Percentiles rank a stretch among this genome's conserved stretches.
Conservation (phyloP, 208 protist genomes). For the Leishmania mexicana region DNA sequence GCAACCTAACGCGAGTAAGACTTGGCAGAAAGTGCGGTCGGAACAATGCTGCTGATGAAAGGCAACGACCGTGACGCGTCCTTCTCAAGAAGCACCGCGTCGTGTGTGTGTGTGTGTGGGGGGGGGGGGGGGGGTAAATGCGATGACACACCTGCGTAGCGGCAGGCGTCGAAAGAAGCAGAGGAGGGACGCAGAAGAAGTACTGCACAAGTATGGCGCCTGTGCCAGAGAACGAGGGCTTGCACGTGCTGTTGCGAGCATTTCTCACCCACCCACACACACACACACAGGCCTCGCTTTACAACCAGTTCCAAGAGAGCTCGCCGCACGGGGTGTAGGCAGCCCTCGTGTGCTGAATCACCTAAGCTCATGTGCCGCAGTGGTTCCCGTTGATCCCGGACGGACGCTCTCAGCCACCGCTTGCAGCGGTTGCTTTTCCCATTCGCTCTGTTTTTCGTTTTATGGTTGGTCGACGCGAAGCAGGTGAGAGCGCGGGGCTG, state of each 20-base stretch:
- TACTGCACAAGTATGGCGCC: not conserved
- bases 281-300: not conserved
- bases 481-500: not conserved
- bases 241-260: too few relatives aligned
- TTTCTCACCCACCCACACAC: not conserved
- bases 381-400: not conserved
- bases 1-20: not conserved
- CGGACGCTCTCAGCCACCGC: not conserved
- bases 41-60: not conserved
- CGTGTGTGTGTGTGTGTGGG: not conserved
- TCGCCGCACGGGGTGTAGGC: not conserved
- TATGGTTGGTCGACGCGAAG: too few relatives aligned
- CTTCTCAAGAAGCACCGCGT: not conserved
- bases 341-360: not conserved
- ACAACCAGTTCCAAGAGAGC: not conserved
- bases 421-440: not conserved
- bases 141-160: not conserved
- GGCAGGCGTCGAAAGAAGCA: not conserved
- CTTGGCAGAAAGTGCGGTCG: not conserved
- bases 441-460: not conserved
- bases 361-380: not conserved
- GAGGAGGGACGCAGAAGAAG: not conserved
- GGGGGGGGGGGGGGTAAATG: not conserved
- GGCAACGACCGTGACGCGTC: not conserved
- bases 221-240: not conserved